Base-by-base conservation (phyloP, 345 rosid species). In the Rubroshorea leprosula region DNA sequence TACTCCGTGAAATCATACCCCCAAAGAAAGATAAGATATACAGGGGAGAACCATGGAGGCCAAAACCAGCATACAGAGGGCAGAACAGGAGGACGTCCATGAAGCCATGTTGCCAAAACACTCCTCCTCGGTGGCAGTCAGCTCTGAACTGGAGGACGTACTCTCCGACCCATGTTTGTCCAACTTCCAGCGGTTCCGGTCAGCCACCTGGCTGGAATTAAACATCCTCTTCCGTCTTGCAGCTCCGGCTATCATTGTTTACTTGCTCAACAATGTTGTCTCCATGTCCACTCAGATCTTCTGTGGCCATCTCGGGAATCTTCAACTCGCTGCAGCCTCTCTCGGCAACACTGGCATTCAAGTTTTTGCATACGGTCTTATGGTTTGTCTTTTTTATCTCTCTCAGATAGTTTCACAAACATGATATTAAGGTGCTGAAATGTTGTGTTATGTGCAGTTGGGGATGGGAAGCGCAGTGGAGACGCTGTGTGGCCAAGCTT, bases 401-500 rank as follows among this genome's bases (percentile, higher is more conserved):
- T 52, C 13, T 26, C 21, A n/a, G 15, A 10, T 9, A 25, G 24
- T 6, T 44, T n/a, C 17, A 10, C 47, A 15, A n/a, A 44, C 18
- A 44, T 44, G 47, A 44, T 44, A 15, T 44, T 1, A 35, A 5
- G n/a, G 14, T 44, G 3, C 47, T 44, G n/a, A 44, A 13, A 44
- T 44, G 18, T 45, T 31, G 11, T 31, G 20, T 26, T 49, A 14
- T 38, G 26, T n/a, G 47, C 60, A 77, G 74, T 15, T 68, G 51
- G 79, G 76, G 6, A 78, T 73, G 89, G 86, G 89, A 51, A 80
- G 86, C 49, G 86, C 86, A 2, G 85, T 78, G 61, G 85, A 80
- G 73, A 83, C 89, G 0, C 66, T 80, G 15, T 80, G 89, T 35
- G 86, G 89, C 14, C 84, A 83, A 71, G 86, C 84, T 1, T 80